Evolutionary conservation across 1,284 basidiomycete genomes (phyloP).

Genomic region (Naganishia liquefaciens): DNA sequence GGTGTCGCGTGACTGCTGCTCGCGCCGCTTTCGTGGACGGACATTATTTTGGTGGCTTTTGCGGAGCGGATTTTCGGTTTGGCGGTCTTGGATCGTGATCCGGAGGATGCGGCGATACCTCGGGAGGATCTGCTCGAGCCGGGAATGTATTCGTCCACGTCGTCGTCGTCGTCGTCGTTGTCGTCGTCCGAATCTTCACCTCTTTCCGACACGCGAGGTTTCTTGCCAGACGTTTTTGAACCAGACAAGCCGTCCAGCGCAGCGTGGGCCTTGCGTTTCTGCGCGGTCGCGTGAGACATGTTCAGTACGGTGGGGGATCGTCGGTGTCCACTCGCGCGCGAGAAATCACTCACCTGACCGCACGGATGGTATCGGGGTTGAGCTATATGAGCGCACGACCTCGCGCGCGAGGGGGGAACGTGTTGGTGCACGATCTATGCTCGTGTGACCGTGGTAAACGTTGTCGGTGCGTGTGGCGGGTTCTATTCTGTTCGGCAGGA

Average conservation of each 20-base stretch:
- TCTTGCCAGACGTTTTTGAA: neutral
- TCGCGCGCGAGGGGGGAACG: neutral
- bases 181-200: slow-evolving; percentile 7
- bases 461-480: too few relatives aligned
- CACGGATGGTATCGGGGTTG: neutral
- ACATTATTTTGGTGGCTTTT: slow-evolving; percentile 18
- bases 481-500: too few relatives aligned
- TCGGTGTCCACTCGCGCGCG: neutral
- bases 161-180: slow-evolving; percentile 14
- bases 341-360: neutral
- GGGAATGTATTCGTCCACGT: slow-evolving; percentile 23
- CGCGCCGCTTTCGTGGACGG: neutral
- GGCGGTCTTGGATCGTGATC: neutral
- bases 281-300: neutral
- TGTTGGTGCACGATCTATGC: neutral
- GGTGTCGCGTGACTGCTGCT: neutral
- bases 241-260: neutral
- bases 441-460: neutral
- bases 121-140: neutral
- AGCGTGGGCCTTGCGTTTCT: slow-evolving; percentile 7
- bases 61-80: neutral
- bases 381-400: neutral
- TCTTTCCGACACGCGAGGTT: slow-evolving; percentile 1
- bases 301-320: neutral
- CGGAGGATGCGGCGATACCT: neutral